A percentile compares a stretch with the other conserved stretches of the same genome.
Evolutionary conservation across 345 rosid species (phyloP).

Genomic region (Nasturtium officinale): DNA sequence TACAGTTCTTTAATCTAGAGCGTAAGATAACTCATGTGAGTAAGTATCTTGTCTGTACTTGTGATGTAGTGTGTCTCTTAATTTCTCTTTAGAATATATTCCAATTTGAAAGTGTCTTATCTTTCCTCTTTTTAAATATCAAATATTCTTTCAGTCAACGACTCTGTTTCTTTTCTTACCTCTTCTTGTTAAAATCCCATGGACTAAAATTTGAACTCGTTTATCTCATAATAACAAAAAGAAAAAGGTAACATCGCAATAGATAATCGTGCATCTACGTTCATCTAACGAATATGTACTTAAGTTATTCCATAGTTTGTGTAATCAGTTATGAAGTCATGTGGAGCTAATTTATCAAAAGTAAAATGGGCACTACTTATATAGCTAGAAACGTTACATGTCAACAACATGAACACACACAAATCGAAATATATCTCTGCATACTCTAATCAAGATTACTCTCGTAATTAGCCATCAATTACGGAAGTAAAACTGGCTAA

Average conservation of each 20-base stretch:
- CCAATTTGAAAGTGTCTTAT: neutral
- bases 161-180: neutral
- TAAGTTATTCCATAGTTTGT: neutral
- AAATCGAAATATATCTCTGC: conserved; percentile 25
- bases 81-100: conserved; percentile 4
- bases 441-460: conserved; percentile 27
- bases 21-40: too few relatives aligned
- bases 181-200: neutral
- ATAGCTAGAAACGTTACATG: conserved; percentile 34
- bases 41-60: neutral
- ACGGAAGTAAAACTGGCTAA: conserved; percentile 23
- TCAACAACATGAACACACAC: conserved; percentile 39
- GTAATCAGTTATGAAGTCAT: neutral
- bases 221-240: neutral
- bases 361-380: conserved; percentile 2
- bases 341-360: conserved; percentile 13
- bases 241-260: neutral
- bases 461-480: conserved; percentile 14
- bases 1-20: too few relatives aligned
- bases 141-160: neutral
- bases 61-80: neutral
- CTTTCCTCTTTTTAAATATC: neutral
- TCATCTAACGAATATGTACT: neutral
- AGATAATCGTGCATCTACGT: neutral
- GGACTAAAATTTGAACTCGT: neutral